Percentiles rank a stretch among this genome's conserved stretches.
Evolutionary conservation across 2,329 filamentous ascomycete species (phyloP).

Genomic region (Xylariaceae sp.): DNA sequence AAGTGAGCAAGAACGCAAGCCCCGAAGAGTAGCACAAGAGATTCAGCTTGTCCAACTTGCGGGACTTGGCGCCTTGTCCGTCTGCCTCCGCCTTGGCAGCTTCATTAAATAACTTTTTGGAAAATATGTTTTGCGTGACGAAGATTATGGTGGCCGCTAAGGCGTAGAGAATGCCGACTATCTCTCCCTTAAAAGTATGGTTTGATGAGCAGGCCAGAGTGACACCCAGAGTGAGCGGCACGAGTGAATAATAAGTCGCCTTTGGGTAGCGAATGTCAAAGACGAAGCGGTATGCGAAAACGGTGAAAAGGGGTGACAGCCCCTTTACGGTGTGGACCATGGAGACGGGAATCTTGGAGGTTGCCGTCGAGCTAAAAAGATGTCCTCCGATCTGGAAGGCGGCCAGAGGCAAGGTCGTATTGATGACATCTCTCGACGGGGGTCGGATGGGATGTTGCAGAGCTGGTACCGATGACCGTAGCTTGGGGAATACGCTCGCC

Average conservation of each 20-base stretch:
- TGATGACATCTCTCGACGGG: slow-evolving; percentile 75
- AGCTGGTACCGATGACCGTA: slow-evolving; percentile 69
- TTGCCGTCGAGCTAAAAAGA: slow-evolving; percentile 88
- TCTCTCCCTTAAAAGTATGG: slow-evolving; percentile 69
- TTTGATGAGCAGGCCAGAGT: slow-evolving; percentile 93
- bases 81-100: slow-evolving; percentile 80
- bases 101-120: slow-evolving; percentile 96
- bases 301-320: slow-evolving; percentile 90
- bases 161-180: slow-evolving; percentile 84
- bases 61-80: slow-evolving; percentile 53
- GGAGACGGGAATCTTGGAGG: slow-evolving; percentile 90
- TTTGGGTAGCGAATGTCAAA: slow-evolving; percentile 83
- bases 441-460: slow-evolving; percentile 77
- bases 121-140: slow-evolving; percentile 97
- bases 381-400: slow-evolving; percentile 92
- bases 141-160: slow-evolving; percentile 90
- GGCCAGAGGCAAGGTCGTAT: slow-evolving; percentile 83
- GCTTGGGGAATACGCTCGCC: slow-evolving; percentile 62
- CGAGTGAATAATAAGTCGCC: slow-evolving; percentile 79
- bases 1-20: slow-evolving; percentile 79
- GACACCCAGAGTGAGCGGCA: slow-evolving; percentile 91
- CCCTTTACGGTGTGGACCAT: slow-evolving; percentile 98
- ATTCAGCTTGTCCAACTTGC: slow-evolving; percentile 94
- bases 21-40: slow-evolving; percentile 95
- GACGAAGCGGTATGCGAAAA: slow-evolving; percentile 83